phyloP scores from a whole-genome alignment of 371 early-diverging fungal genomes.

The Entomophthora muscae region DNA sequence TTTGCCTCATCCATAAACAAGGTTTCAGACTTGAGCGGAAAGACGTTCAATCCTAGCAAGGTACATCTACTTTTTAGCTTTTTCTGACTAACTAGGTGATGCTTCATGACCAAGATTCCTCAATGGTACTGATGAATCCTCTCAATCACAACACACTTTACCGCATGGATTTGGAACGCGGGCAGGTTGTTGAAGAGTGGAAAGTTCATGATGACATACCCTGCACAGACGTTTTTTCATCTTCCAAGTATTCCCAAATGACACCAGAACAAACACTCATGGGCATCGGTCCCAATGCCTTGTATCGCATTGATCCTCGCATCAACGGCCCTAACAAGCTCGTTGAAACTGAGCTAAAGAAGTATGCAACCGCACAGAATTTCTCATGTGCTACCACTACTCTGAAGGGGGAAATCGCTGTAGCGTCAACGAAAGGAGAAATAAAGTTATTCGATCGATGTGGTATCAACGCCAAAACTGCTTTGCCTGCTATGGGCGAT shows the following conservation, averaged over 20 bases:
- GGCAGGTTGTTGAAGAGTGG: conserved; percentile 88
- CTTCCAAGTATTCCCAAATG: conserved; percentile 54
- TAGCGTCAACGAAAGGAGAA: conserved; percentile 78
- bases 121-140: conserved; percentile 50
- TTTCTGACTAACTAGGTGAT: conserved; percentile 21
- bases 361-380: conserved; percentile 41
- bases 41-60: conserved; percentile 28
- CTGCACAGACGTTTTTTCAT: conserved; percentile 49
- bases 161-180: conserved; percentile 79
- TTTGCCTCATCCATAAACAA: conserved; percentile 47
- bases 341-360: conserved; percentile 37
- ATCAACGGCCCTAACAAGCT: conserved; percentile 35
- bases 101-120: conserved; percentile 60
- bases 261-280: conserved; percentile 53
- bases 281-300: conserved; percentile 57
- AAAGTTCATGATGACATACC: conserved; percentile 38
- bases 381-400: conserved; percentile 67
- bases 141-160: conserved; percentile 44
- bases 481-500: conserved; percentile 77
- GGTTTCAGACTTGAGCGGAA: conserved; percentile 23
- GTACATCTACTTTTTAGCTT: conserved; percentile 13
- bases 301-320: conserved; percentile 88
- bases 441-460: conserved; percentile 67
- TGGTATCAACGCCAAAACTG: conserved; percentile 72
- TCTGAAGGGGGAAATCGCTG: conserved; percentile 59